Conservation (phyloP, 805 yeast genomes). For the Candida caryicola region DNA sequence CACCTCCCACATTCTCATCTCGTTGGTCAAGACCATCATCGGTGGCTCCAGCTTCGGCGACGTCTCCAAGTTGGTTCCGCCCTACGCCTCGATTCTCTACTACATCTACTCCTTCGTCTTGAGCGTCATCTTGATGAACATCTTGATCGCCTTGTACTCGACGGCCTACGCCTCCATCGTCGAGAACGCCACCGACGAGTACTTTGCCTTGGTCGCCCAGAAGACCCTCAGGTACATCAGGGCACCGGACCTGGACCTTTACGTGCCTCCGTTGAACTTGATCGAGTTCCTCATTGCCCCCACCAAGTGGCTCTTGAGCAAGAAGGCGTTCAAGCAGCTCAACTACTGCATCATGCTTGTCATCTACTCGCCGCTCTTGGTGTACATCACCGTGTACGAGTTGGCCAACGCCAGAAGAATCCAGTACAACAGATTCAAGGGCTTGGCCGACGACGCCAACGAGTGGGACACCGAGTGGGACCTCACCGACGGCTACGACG, state of each 20-base stretch:
- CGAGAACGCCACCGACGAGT: conserved; percentile 81
- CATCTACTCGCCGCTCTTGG: conserved; percentile 65
- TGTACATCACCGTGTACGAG: conserved; percentile 62
- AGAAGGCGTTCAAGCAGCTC: conserved; percentile 32
- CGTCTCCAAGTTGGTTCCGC: conserved; percentile 72
- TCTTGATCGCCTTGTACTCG: conserved; percentile 79
- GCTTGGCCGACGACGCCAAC: conserved; percentile 74
- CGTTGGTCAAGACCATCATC: conserved; percentile 67
- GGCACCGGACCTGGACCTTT: conserved; percentile 85
- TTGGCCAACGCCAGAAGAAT: conserved; percentile 66
- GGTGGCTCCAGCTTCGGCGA: conserved; percentile 73
- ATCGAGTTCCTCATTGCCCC: conserved; percentile 51
- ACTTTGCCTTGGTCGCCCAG: conserved; percentile 78
- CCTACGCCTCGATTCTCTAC: conserved; percentile 78
- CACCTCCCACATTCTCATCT: conserved; percentile 58
- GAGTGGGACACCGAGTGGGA: conserved; percentile 81
- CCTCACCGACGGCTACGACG: conserved; percentile 66
- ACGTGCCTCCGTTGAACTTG: conserved; percentile 80
- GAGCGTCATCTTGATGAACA: conserved; percentile 72
- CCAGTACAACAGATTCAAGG: conserved; percentile 62
- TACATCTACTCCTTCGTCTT: conserved; percentile 76
- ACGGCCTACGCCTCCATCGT: conserved; percentile 80
- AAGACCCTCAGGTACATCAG: conserved; percentile 80
- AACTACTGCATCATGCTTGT: conserved; percentile 59
- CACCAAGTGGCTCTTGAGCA: conserved; percentile 32